Evolutionary conservation across 176 grass and related monocot genomes (phyloP).

Genomic region (Ensete glaucum): DNA sequence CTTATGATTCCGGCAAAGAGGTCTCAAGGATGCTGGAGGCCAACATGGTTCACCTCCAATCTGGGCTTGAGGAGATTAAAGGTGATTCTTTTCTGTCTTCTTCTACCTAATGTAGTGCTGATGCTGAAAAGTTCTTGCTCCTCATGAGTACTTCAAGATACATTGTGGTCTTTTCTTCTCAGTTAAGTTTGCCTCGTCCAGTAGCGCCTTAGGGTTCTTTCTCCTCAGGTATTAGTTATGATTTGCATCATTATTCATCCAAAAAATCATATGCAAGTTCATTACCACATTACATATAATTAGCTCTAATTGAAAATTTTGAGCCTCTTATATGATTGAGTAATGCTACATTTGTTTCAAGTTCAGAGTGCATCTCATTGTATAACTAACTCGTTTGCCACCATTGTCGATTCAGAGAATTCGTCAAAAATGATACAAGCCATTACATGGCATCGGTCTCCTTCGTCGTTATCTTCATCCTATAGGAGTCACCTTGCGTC

Average conservation of each 20-base stretch:
- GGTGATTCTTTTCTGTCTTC: conserved; percentile 47
- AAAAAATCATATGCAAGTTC: too few relatives aligned
- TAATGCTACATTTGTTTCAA: conserved; percentile 37
- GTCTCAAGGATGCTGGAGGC: conserved; percentile 83
- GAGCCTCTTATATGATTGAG: conserved; percentile 7
- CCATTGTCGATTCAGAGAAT: conserved; percentile 50
- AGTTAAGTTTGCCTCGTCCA: neutral
- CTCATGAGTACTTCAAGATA: conserved; percentile 3
- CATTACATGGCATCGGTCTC: conserved; percentile 78
- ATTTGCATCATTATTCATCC: too few relatives aligned
- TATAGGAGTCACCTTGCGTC: conserved; percentile 38
- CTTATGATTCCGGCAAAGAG: conserved; percentile 66
- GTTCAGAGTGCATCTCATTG: conserved; percentile 17
- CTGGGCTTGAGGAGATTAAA: conserved; percentile 55
- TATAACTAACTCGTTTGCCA: conserved; percentile 19
- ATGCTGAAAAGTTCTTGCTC: neutral
- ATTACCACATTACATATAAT: too few relatives aligned
- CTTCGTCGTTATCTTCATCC: conserved; percentile 66
- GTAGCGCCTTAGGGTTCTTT: too few relatives aligned
- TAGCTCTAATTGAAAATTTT: neutral
- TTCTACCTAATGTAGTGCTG: neutral
- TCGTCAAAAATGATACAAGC: conserved; percentile 77
- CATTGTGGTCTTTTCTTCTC: conserved; percentile 30
- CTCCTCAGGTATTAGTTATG: too few relatives aligned
- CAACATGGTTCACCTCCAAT: conserved; percentile 18